Conservation (phyloP, 371 early-diverging fungal genomes). For the Cokeromyces recurvatus region DNA sequence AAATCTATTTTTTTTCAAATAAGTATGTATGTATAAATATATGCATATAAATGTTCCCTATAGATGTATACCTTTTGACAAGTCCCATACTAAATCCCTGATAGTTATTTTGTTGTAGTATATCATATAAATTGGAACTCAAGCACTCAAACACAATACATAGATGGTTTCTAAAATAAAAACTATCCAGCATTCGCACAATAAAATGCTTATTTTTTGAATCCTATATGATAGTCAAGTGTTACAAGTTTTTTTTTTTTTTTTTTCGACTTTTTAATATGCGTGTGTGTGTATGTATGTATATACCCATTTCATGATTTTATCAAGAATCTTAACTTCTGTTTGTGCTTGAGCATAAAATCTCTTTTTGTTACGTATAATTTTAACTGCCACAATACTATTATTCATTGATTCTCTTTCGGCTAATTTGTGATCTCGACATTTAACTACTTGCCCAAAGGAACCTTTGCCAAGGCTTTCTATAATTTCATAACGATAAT, state of each 20-base stretch:
- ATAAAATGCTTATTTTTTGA: slow-evolving; percentile 74
- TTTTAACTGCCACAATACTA: slow-evolving; percentile 73
- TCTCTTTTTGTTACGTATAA: slow-evolving; percentile 77
- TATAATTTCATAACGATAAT: slow-evolving; percentile 75
- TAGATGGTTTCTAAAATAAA: slow-evolving; percentile 91
- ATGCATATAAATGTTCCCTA: not conserved
- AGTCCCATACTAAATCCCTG: slow-evolving; percentile 84
- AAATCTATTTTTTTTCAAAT: too few species aligned
- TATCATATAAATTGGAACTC: slow-evolving; percentile 95
- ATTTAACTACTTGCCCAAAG: slow-evolving; percentile 85
- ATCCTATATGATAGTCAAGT: too few species aligned
- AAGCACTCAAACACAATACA: slow-evolving; percentile 96
- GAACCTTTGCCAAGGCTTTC: slow-evolving; percentile 79
- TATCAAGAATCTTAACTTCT: slow-evolving; percentile 74
- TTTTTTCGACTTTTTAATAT: too few species aligned
- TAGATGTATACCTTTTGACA: slow-evolving; percentile 59
- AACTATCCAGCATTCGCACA: slow-evolving; percentile 86
- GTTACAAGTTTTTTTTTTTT: too few species aligned
- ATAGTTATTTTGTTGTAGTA: slow-evolving; percentile 90
- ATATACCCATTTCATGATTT: slow-evolving; percentile 39
- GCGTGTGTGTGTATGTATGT: not conserved
- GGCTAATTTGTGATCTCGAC: slow-evolving; percentile 65
- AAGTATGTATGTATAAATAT: too few species aligned
- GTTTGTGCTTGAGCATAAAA: slow-evolving; percentile 81
- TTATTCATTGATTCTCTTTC: slow-evolving; percentile 16